These are phyloP conservation scores for Pestalotiopsis sp. DNA, from an alignment of 2,329 filamentous ascomycete species.

Conservation along the genomic window DNA sequence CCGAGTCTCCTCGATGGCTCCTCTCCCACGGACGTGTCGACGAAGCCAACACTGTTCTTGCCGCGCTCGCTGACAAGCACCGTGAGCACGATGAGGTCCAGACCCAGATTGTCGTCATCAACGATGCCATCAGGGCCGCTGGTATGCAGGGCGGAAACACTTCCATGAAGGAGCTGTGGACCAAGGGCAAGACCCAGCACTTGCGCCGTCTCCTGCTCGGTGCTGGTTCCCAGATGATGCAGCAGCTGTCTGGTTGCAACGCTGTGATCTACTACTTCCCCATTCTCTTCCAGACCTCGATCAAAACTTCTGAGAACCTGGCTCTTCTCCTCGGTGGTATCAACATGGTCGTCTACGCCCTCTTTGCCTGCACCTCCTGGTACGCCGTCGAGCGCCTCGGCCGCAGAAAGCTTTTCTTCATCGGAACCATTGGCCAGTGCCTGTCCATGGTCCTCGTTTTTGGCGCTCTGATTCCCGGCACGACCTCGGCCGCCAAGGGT, in stretches of 20 bases:
- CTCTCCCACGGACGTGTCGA: conserved; percentile 46
- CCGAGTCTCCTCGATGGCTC: conserved; percentile 55
- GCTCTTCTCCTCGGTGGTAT: conserved; percentile 54
- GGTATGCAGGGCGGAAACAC: conserved; percentile 31
- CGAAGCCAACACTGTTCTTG: conserved; percentile 51
- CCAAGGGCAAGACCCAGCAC: conserved; percentile 62
- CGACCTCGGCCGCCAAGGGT: conserved; percentile 61
- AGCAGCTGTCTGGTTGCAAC: conserved; percentile 60
- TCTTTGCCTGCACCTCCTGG: conserved; percentile 58
- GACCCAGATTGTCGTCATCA: conserved; percentile 46
- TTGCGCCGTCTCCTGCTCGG: conserved; percentile 63
- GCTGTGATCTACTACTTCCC: conserved; percentile 63
- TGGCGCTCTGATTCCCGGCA: conserved; percentile 65
- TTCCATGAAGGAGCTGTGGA: conserved; percentile 48
- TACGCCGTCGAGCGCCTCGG: conserved; percentile 49
- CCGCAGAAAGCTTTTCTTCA: conserved; percentile 46
- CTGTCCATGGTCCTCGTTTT: conserved; percentile 62
- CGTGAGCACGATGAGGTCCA: conserved; percentile 42
- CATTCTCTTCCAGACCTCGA: conserved; percentile 51
- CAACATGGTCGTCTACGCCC: conserved; percentile 61
- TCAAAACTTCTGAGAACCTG: conserved; percentile 42
- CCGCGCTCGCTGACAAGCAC: conserved; percentile 53
- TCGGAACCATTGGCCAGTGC: conserved; percentile 46
- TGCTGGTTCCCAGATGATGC: conserved; percentile 59
- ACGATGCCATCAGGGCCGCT: conserved; percentile 30